Evolutionary conservation across 148 eudicot genomes (phyloP).

Genomic region (Polygonum aviculare): DNA sequence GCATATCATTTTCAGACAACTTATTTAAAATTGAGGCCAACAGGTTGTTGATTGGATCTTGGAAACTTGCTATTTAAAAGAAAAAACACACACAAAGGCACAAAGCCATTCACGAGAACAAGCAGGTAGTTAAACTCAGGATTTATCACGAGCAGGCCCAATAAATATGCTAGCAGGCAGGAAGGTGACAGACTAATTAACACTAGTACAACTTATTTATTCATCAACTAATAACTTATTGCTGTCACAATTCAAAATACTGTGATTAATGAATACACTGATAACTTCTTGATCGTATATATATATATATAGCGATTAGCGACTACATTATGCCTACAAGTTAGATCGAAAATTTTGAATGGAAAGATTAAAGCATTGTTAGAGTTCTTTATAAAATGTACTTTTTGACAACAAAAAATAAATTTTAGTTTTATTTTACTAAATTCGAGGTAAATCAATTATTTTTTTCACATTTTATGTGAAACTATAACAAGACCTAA

Average conservation of each 20-base stretch:
- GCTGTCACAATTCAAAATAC: not conserved
- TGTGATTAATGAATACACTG: not conserved
- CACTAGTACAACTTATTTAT: not conserved
- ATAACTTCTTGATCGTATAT: too few species aligned
- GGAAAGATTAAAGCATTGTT: too few species aligned
- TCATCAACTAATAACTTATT: not conserved
- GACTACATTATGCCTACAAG: too few species aligned
- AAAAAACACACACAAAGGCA: not conserved
- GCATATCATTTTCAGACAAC: slow-evolving; percentile 5
- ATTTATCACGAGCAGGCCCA: not conserved
- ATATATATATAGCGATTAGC: too few species aligned
- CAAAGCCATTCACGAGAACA: not conserved
- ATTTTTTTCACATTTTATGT: too few species aligned
- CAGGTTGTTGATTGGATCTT: slow-evolving; percentile 6
- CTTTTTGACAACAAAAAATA: too few species aligned
- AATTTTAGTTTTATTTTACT: too few species aligned
- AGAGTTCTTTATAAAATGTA: too few species aligned
- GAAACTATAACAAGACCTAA: too few species aligned
- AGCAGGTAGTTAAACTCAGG: not conserved
- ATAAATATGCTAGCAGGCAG: not conserved
- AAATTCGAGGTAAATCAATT: too few species aligned
- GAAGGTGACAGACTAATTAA: not conserved
- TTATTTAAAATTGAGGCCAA: not conserved
- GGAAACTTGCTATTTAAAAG: not conserved
- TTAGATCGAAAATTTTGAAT: too few species aligned